Evolutionary conservation across 2,329 filamentous ascomycete species (phyloP).

Genomic region (Drechslerella coelobrocha): DNA sequence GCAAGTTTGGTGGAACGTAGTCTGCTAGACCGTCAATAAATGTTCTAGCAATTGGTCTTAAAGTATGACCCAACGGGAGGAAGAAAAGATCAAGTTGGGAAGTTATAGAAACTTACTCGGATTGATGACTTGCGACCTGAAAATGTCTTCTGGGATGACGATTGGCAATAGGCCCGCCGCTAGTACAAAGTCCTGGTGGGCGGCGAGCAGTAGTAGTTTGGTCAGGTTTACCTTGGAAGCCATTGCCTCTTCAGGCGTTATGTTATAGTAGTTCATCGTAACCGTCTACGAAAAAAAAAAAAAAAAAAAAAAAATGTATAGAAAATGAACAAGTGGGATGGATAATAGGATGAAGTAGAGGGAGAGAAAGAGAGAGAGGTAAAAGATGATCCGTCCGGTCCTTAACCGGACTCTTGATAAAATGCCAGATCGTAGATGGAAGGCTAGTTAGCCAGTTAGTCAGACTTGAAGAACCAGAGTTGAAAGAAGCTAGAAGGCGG

Average conservation of each 20-base stretch:
- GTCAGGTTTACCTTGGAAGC: constrained; percentile 24
- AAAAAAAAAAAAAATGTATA: not conserved
- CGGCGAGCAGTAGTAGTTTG: constrained; percentile 18
- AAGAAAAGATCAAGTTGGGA: not conserved
- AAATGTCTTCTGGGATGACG: constrained; percentile 32
- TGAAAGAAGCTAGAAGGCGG: too few species aligned
- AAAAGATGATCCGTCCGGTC: too few species aligned
- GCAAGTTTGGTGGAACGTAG: constrained; percentile 27
- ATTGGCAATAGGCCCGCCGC: constrained; percentile 24
- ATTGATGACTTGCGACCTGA: constrained; percentile 19
- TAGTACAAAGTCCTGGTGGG: constrained; percentile 2
- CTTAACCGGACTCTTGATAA: too few species aligned
- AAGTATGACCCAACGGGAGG: too few species aligned
- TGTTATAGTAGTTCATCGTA: not conserved
- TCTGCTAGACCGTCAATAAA: constrained; percentile 6
- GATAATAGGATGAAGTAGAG: not conserved
- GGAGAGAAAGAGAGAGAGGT: not conserved
- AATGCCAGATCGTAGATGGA: too few species aligned
- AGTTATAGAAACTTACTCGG: constrained; percentile 23
- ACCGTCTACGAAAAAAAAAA: not conserved
- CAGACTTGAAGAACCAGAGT: too few species aligned
- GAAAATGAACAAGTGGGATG: not conserved
- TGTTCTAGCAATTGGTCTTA: not conserved
- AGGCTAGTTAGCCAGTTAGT: too few species aligned
- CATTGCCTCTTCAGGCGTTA: not conserved